These are phyloP conservation scores for Phytophthora agathidicida DNA, from an alignment of 352 stramenopile genomes.

Conservation along the genomic window DNA sequence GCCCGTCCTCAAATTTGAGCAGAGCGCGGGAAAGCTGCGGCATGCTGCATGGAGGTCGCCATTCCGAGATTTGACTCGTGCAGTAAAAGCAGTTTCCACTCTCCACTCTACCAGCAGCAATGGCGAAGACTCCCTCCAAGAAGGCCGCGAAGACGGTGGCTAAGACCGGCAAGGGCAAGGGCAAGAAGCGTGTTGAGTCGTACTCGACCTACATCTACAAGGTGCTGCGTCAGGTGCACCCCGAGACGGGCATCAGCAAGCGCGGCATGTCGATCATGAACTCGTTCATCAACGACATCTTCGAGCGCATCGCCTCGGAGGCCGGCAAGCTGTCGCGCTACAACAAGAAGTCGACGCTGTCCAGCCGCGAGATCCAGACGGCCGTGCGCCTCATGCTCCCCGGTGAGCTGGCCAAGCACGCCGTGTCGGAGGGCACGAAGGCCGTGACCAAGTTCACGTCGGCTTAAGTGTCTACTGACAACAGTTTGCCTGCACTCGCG, in stretches of 20 bases:
- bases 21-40: constrained; percentile 12
- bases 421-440: constrained; percentile 97
- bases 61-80: constrained; percentile 47
- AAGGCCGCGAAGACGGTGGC: constrained; percentile 85
- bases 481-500: background rate
- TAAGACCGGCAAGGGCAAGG: constrained; percentile 83
- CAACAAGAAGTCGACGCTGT: constrained; percentile 99
- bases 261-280: constrained; percentile 99
- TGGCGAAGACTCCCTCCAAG: constrained; percentile 97
- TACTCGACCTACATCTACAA: constrained; percentile 95
- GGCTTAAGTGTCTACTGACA: constrained; percentile 57
- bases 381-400: constrained; percentile 95
- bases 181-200: constrained; percentile 89
- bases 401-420: constrained; percentile 97
- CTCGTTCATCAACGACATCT: constrained; percentile 99
- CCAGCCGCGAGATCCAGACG: constrained; percentile 97
- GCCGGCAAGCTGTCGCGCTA: constrained; percentile 96
- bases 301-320: constrained; percentile 97
- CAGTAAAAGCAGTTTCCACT: constrained; percentile 29
- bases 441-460: constrained; percentile 94
- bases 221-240: constrained; percentile 95
- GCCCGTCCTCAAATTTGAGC: constrained; percentile 13
- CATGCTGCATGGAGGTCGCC: background rate
- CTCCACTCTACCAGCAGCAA: constrained; percentile 42
- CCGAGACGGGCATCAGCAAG: constrained; percentile 97